Percentiles rank a stretch among this genome's conserved stretches.
phyloP scores from a whole-genome alignment of 805 yeast species.

The Tetrapisispora fleetii region DNA sequence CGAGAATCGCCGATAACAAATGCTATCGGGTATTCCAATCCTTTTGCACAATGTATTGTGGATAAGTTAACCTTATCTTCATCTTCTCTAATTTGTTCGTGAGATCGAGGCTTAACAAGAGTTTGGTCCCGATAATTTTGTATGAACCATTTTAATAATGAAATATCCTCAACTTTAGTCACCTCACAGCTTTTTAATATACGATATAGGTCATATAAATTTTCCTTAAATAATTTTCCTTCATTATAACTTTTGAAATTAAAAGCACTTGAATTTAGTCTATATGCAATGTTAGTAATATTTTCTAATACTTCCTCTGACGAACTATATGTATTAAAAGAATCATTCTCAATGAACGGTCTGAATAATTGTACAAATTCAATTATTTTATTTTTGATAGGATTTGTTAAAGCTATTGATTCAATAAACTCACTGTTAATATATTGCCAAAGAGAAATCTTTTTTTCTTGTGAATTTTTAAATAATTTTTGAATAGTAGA shows the following conservation, averaged over 20 bases:
- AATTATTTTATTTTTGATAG: conserved; percentile 19
- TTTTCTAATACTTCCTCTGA: conserved; percentile 32
- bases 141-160: conserved; percentile 26
- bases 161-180: conserved; percentile 17
- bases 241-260: conserved; percentile 19
- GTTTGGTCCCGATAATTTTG: conserved; percentile 26
- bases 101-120: conserved; percentile 5
- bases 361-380: conserved; percentile 21
- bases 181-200: conserved; percentile 26
- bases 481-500: conserved; percentile 17
- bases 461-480: conserved; percentile 5
- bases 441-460: conserved; percentile 21
- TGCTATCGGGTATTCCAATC: conserved; percentile 62
- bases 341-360: conserved; percentile 7
- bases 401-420: conserved; percentile 11
- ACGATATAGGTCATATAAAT: conserved; percentile 31
- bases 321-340: conserved; percentile 8
- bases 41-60: conserved; percentile 68
- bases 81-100: background rate
- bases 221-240: conserved; percentile 11
- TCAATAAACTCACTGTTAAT: conserved; percentile 6
- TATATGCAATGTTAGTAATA: conserved; percentile 26
- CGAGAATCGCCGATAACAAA: conserved; percentile 33
- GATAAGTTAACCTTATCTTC: conserved; percentile 40
- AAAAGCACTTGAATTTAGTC: conserved; percentile 26